phyloP scores from a whole-genome alignment of 208 protist genomes.

The Hexamita inflata region DNA sequence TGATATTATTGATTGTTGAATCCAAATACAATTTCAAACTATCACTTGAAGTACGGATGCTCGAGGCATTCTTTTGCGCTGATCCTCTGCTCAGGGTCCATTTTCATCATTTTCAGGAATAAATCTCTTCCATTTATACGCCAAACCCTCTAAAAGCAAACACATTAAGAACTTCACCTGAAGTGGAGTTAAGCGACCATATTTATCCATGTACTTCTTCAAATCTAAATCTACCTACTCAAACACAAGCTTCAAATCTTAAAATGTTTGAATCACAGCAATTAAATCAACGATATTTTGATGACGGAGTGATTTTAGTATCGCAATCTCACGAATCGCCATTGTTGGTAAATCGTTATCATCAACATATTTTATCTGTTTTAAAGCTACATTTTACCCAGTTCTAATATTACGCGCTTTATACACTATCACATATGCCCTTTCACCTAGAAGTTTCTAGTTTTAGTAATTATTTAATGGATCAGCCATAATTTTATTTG shows the following conservation, averaged over 20 bases:
- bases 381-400: neutral
- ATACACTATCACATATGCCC: neutral
- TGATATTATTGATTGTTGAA: too few species aligned
- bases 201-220: conserved; percentile 37
- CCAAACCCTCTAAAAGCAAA: conserved; percentile 66
- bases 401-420: neutral
- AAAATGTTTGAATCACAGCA: neutral
- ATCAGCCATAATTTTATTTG: too few species aligned
- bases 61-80: neutral
- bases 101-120: neutral
- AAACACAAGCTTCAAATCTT: neutral
- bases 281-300: neutral
- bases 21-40: too few species aligned
- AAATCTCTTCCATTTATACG: conserved; percentile 54
- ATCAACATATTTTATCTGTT: neutral
- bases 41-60: conserved; percentile 17
- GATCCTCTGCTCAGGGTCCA: neutral
- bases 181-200: neutral
- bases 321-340: neutral
- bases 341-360: neutral
- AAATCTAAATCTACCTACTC: conserved; percentile 22
- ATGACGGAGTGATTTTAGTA: neutral
- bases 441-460: neutral
- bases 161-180: conserved; percentile 47
- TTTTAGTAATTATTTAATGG: too few species aligned